Percentiles rank a stretch among this genome's conserved stretches.
Evolutionary conservation across 257 asterid species (phyloP).

Genomic region (Echites panduratus): DNA sequence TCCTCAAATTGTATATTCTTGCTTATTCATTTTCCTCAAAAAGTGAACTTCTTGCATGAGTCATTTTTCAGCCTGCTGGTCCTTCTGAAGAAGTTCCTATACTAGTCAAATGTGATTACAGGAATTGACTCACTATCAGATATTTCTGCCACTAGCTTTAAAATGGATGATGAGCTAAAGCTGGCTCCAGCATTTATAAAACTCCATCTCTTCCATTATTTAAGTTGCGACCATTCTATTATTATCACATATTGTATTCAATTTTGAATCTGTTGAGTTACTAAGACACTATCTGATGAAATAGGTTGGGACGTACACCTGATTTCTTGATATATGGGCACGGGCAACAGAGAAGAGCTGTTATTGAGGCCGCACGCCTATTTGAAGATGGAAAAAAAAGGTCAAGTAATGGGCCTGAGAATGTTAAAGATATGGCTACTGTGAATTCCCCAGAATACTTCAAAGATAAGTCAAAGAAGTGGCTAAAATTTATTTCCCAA

Average conservation of each 20-base stretch:
- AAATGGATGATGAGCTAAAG: background rate
- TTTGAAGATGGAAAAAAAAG: slow-evolving; percentile 56
- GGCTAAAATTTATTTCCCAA: slow-evolving; percentile 86
- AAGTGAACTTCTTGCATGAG: background rate
- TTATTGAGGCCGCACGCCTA: slow-evolving; percentile 81
- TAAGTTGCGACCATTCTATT: background rate
- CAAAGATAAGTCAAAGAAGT: slow-evolving; percentile 88
- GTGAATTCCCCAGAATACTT: slow-evolving; percentile 59
- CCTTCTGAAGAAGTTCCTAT: background rate
- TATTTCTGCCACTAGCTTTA: background rate
- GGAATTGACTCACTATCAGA: background rate
- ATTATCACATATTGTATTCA: background rate
- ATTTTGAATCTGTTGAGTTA: background rate
- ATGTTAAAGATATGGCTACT: slow-evolving; percentile 34
- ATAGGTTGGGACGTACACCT: slow-evolving; percentile 82
- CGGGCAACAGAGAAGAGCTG: slow-evolving; percentile 91
- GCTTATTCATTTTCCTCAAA: background rate
- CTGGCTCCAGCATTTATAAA: background rate
- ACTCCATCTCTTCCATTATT: background rate
- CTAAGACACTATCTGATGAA: slow-evolving; percentile 23
- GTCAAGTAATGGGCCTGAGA: slow-evolving; percentile 33
- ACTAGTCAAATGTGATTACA: background rate
- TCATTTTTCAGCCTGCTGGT: background rate
- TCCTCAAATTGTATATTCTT: background rate
- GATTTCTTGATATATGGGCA: slow-evolving; percentile 83